These are phyloP conservation scores for Verticillium isaacii DNA, from an alignment of 2,329 filamentous ascomycete species.

Conservation along the genomic window DNA sequence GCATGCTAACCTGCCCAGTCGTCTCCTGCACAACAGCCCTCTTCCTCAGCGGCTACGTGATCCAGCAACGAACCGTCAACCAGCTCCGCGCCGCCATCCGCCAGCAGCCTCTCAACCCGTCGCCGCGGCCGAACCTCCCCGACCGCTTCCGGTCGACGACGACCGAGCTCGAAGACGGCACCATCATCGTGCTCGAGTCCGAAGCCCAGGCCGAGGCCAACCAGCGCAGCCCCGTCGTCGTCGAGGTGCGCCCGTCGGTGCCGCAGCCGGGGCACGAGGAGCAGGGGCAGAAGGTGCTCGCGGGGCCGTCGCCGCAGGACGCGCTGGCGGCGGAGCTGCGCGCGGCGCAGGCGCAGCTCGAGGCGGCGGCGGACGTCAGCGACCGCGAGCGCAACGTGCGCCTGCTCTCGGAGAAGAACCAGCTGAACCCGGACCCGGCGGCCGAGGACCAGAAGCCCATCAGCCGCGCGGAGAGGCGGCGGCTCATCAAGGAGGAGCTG, in stretches of 20 bases:
- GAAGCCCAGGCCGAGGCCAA: conserved; percentile 23
- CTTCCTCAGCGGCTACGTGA: conserved; percentile 80
- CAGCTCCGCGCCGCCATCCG: conserved; percentile 71
- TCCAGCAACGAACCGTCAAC: conserved; percentile 81
- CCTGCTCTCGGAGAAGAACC: conserved; percentile 7
- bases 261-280: conserved; percentile 16
- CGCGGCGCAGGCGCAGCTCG: conserved; percentile 21
- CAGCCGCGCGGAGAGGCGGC: conserved; percentile 47
- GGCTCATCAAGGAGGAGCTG: conserved; percentile 55
- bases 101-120: conserved; percentile 37
- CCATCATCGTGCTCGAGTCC: conserved; percentile 32
- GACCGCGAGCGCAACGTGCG: conserved; percentile 12
- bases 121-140: conserved; percentile 44
- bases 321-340: conserved; percentile 26
- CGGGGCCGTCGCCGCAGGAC: conserved; percentile 7
- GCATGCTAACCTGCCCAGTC: conserved; percentile 41
- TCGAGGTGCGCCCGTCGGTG: conserved; percentile 31
- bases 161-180: conserved; percentile 42
- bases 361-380: conserved; percentile 11
- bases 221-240: conserved; percentile 15
- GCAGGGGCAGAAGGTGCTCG: conserved; percentile 14
- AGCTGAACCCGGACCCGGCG: conserved; percentile 27
- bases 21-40: conserved; percentile 74
- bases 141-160: conserved; percentile 43
- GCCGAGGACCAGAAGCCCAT: conserved; percentile 40